Conservation (phyloP, 805 yeast genomes). For the Ogataea sp. region DNA sequence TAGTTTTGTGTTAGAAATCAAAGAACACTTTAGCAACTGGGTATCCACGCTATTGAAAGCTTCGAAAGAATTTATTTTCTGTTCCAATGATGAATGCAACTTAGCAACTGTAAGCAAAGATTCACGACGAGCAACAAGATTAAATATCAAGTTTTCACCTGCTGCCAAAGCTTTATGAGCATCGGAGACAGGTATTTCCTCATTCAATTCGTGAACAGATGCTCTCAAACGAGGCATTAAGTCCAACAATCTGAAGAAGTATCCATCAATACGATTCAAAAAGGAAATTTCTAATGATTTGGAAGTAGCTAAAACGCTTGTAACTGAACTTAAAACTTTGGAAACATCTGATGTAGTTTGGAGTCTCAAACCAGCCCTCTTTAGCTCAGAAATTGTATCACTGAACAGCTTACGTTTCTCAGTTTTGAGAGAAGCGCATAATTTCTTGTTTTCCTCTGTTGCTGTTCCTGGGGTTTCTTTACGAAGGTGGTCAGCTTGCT, state of each 20-base stretch:
- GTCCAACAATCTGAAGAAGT: slow-evolving; percentile 68
- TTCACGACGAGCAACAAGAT: slow-evolving; percentile 45
- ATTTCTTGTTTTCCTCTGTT: slow-evolving; percentile 69
- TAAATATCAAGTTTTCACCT: slow-evolving; percentile 59
- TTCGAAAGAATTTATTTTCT: slow-evolving; percentile 3
- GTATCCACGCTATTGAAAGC: not conserved
- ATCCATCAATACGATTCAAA: slow-evolving; percentile 37
- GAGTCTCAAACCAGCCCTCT: slow-evolving; percentile 67
- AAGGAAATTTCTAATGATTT: slow-evolving; percentile 32
- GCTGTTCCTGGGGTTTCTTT: slow-evolving; percentile 69
- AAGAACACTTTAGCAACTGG: slow-evolving; percentile 2
- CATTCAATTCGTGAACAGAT: slow-evolving; percentile 49
- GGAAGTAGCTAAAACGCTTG: slow-evolving; percentile 50
- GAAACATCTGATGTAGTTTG: slow-evolving; percentile 60
- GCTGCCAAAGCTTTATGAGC: slow-evolving; percentile 71
- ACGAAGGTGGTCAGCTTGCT: slow-evolving; percentile 53
- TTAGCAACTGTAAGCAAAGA: slow-evolving; percentile 31
- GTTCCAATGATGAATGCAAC: slow-evolving; percentile 5
- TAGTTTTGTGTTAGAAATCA: not conserved
- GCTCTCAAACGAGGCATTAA: slow-evolving; percentile 72
- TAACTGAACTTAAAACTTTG: slow-evolving; percentile 52
- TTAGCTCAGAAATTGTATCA: slow-evolving; percentile 66
- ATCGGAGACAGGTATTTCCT: slow-evolving; percentile 70
- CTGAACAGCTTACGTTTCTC: slow-evolving; percentile 76
- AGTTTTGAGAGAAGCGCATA: slow-evolving; percentile 62